These are phyloP conservation scores for Pezicula neosporulosa DNA, from an alignment of 2,329 filamentous ascomycete genomes.

Conservation along the genomic window DNA sequence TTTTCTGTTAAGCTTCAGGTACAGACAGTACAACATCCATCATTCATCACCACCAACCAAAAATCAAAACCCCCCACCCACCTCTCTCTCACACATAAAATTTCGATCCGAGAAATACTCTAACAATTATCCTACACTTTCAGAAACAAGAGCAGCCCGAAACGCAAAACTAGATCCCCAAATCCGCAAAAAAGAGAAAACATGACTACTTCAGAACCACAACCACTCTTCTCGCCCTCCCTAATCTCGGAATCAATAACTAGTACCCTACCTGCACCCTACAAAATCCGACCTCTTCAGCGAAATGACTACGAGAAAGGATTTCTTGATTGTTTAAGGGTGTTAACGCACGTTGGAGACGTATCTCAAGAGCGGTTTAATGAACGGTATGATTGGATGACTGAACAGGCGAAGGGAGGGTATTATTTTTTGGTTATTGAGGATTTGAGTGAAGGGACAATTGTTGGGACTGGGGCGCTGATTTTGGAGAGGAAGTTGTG, in stretches of 20 bases:
- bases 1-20: too few relatives aligned
- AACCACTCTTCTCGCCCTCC: conserved; percentile 64
- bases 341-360: conserved; percentile 89
- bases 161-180: too few relatives aligned
- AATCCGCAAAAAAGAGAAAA: background rate
- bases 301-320: conserved; percentile 67
- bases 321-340: conserved; percentile 84
- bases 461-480: conserved; percentile 89
- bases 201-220: too few relatives aligned
- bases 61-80: too few relatives aligned
- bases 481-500: conserved; percentile 94
- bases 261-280: conserved; percentile 72
- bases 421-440: conserved; percentile 89
- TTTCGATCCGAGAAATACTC: too few relatives aligned
- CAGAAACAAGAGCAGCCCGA: too few relatives aligned
- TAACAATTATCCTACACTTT: too few relatives aligned
- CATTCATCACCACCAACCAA: too few relatives aligned
- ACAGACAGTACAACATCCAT: too few relatives aligned
- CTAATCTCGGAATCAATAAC: conserved; percentile 75
- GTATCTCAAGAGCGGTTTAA: conserved; percentile 72
- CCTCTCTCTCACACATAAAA: too few relatives aligned
- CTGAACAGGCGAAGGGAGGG: conserved; percentile 55
- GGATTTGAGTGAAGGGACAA: conserved; percentile 63
- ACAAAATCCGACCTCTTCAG: conserved; percentile 75
- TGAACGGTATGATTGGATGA: conserved; percentile 80